phyloP scores from a whole-genome alignment of 2,329 filamentous ascomycete species.

The Fusarium nodosum region DNA sequence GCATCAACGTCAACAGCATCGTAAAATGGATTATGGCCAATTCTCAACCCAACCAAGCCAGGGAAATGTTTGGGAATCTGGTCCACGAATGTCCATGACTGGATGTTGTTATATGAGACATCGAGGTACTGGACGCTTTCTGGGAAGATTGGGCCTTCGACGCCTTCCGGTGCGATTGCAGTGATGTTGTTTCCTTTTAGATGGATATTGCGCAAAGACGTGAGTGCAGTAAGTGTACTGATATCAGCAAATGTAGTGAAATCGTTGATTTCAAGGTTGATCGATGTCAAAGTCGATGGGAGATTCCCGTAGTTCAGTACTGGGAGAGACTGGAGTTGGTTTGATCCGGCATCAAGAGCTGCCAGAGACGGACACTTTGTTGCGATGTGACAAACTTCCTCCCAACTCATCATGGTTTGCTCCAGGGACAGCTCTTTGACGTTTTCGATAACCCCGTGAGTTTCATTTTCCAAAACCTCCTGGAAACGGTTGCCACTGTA shows the following conservation, averaged over 20 bases:
- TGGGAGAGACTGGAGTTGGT: slow-evolving; percentile 69
- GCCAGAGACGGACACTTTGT: slow-evolving; percentile 67
- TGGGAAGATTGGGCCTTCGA: slow-evolving; percentile 63
- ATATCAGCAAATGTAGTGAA: slow-evolving; percentile 73
- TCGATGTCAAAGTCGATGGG: slow-evolving; percentile 67
- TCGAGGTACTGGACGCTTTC: slow-evolving; percentile 74
- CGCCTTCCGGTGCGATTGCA: slow-evolving; percentile 52
- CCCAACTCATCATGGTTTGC: slow-evolving; percentile 76
- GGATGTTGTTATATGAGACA: slow-evolving; percentile 78
- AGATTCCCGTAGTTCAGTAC: slow-evolving; percentile 57
- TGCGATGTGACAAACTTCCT: slow-evolving; percentile 69
- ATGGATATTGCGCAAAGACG: slow-evolving; percentile 70
- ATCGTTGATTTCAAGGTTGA: slow-evolving; percentile 80
- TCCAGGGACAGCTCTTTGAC: slow-evolving; percentile 75
- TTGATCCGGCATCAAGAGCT: slow-evolving; percentile 67
- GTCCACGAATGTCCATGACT: slow-evolving; percentile 81
- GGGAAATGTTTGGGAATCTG: slow-evolving; percentile 77
- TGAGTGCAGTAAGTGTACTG: slow-evolving; percentile 64
- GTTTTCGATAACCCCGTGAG: slow-evolving; percentile 60
- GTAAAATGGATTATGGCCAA: slow-evolving; percentile 90
- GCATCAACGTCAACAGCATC: slow-evolving; percentile 60
- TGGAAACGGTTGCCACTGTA: slow-evolving; percentile 80
- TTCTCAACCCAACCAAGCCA: slow-evolving; percentile 78
- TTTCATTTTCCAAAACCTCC: slow-evolving; percentile 55
- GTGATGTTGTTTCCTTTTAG: slow-evolving; percentile 83